Evolutionary conservation across 306 rosid species (phyloP).

Genomic region (Vicia villosa): DNA sequence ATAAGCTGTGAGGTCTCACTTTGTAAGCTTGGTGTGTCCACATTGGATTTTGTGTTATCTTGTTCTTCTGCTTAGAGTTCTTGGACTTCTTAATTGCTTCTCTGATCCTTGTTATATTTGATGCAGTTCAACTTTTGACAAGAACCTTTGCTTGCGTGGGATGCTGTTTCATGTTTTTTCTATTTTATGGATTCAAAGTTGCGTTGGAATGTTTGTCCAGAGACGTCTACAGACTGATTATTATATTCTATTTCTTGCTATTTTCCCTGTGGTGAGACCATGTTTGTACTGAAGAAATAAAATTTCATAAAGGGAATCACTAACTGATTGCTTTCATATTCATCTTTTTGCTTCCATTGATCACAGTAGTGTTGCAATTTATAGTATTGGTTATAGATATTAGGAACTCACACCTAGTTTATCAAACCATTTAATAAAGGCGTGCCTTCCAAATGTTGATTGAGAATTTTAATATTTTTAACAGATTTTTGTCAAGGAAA

Average conservation of each 20-base stretch:
- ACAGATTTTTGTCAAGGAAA: too few species aligned
- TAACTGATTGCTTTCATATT: slow-evolving; percentile 12
- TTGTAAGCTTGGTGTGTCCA: slow-evolving; percentile 8
- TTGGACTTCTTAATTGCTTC: slow-evolving; percentile 7
- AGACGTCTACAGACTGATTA: slow-evolving; percentile 40
- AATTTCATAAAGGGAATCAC: slow-evolving; percentile 33
- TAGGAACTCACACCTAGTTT: background rate
- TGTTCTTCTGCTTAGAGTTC: slow-evolving; percentile 1
- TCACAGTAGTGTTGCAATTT: slow-evolving; percentile 6
- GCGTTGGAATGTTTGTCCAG: slow-evolving; percentile 48
- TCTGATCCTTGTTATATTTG: slow-evolving; percentile 15
- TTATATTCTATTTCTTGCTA: slow-evolving; percentile 33
- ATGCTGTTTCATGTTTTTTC: slow-evolving; percentile 53
- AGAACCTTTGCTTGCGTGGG: slow-evolving; percentile 45
- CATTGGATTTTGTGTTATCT: slow-evolving; percentile 4
- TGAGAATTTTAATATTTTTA: too few species aligned
- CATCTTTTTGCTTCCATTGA: background rate
- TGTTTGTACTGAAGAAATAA: slow-evolving; percentile 52
- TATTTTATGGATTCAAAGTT: slow-evolving; percentile 42
- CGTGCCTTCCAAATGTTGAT: too few species aligned
- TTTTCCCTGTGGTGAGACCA: slow-evolving; percentile 35
- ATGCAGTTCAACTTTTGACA: slow-evolving; percentile 38
- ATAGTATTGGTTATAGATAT: background rate
- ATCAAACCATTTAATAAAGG: background rate
- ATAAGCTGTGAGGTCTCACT: background rate